phyloP scores from a whole-genome alignment of 2,329 filamentous ascomycete species.

The Cercospora sp. region DNA sequence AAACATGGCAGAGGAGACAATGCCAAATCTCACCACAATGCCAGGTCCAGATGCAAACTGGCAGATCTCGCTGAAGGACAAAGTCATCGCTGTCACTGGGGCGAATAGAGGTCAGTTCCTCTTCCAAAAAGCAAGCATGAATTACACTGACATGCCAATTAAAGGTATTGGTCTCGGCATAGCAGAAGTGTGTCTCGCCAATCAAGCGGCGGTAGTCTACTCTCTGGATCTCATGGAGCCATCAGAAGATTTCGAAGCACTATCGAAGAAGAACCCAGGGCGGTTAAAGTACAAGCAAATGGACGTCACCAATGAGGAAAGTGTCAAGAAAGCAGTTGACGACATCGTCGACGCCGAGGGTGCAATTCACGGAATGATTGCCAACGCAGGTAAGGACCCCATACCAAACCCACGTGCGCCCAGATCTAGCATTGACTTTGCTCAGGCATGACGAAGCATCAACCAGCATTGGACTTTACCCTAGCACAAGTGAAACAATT shows the following conservation, averaged over 20 bases:
- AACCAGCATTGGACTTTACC: constrained; percentile 37
- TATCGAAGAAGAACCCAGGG: constrained; percentile 33
- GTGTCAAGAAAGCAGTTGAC: constrained; percentile 33
- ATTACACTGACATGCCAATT: neutral
- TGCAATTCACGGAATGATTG: constrained; percentile 34
- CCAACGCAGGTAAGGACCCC: constrained; percentile 26
- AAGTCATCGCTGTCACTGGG: constrained; percentile 45
- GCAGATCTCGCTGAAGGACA: constrained; percentile 49
- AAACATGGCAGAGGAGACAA: constrained; percentile 25
- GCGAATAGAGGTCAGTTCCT: constrained; percentile 27
- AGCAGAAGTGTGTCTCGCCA: constrained; percentile 38
- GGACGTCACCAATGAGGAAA: constrained; percentile 35
- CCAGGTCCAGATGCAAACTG: constrained; percentile 49
- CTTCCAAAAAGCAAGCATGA: neutral
- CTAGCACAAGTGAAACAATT: constrained; percentile 36
- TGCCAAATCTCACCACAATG: constrained; percentile 44
- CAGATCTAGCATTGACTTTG: neutral
- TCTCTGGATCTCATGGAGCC: constrained; percentile 37
- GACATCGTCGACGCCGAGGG: constrained; percentile 33
- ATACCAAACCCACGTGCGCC: neutral
- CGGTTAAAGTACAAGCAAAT: constrained; percentile 37
- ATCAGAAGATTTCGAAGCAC: constrained; percentile 33
- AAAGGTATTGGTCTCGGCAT: constrained; percentile 36
- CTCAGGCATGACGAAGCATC: constrained; percentile 37
- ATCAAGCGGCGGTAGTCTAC: constrained; percentile 34